Evolutionary conservation across 371 early-diverging fungal species (phyloP).

Genomic region (Lichtheimia hyalospora): DNA sequence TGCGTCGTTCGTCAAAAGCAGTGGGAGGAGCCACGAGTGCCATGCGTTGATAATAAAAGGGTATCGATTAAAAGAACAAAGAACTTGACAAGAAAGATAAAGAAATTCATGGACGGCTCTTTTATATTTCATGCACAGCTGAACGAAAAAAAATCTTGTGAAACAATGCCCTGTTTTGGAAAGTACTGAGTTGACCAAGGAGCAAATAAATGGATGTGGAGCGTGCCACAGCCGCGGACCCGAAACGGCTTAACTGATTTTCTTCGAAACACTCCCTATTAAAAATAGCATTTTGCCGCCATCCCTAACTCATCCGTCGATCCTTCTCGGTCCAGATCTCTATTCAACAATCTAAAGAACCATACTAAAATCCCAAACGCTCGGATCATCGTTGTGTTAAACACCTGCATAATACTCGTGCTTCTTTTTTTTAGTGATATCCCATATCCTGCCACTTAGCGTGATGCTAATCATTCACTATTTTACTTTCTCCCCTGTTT

Average conservation of each 20-base stretch:
- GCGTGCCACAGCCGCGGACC: not conserved
- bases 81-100: not conserved
- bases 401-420: too few species aligned
- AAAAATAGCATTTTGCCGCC: not conserved
- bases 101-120: not conserved
- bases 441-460: too few species aligned
- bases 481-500: too few species aligned
- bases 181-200: not conserved
- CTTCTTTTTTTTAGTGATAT: too few species aligned
- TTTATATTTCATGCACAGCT: not conserved
- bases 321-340: conserved; percentile 1
- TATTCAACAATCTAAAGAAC: not conserved
- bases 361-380: too few species aligned
- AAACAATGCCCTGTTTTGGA: not conserved
- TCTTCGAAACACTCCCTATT: conserved; percentile 1
- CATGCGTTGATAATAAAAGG: not conserved
- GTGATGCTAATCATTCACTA: too few species aligned
- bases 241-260: not conserved
- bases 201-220: not conserved
- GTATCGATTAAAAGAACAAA: not conserved
- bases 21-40: conserved; percentile 5
- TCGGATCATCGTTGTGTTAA: too few species aligned
- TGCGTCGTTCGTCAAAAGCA: conserved; percentile 16
- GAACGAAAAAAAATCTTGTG: not conserved
- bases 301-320: not conserved